A percentile compares a stretch with the other conserved stretches of the same genome.
These are phyloP conservation scores for Malbranchea zuffiana DNA, from an alignment of 2,329 filamentous ascomycete species.

Conservation along the genomic window DNA sequence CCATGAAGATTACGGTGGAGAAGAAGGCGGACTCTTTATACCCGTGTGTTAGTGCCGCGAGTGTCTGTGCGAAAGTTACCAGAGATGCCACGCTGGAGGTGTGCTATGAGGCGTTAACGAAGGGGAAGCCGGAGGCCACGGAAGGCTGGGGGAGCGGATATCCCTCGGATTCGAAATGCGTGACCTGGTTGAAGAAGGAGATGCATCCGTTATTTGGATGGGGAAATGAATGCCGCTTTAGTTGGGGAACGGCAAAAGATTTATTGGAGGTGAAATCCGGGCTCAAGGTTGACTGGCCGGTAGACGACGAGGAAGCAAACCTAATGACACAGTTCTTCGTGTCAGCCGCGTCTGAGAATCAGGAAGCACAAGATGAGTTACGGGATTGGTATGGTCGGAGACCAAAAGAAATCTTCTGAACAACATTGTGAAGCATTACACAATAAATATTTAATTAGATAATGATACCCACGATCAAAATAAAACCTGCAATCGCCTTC, in stretches of 20 bases:
- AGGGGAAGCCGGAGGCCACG: conserved; percentile 25
- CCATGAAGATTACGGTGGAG: conserved; percentile 60
- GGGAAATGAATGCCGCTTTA: conserved; percentile 86
- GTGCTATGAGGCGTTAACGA: conserved; percentile 50
- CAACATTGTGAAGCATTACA: conserved; percentile 2
- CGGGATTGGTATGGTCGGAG: conserved; percentile 67
- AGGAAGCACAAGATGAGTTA: conserved; percentile 55
- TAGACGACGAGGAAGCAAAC: conserved; percentile 54
- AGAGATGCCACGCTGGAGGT: conserved; percentile 79
- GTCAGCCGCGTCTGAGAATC: conserved; percentile 28
- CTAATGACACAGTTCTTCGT: conserved; percentile 64
- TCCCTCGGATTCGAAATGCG: conserved; percentile 73
- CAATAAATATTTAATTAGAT: no score
- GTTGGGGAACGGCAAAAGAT: conserved; percentile 91
- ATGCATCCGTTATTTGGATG: conserved; percentile 94
- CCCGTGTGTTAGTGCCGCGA: conserved; percentile 85
- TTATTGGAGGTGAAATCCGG: conserved; percentile 68
- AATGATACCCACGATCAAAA: neutral
- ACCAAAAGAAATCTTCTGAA: conserved; percentile 61
- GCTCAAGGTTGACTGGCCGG: conserved; percentile 74
- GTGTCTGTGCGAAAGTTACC: conserved; percentile 92
- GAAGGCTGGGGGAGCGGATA: conserved; percentile 83
- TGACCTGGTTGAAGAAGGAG: conserved; percentile 68
- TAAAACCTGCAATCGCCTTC: no score
- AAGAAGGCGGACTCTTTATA: conserved; percentile 91